A percentile compares a stretch with the other conserved stretches of the same genome.
These are phyloP conservation scores for Tieghemiomyces parasiticus DNA, from an alignment of 192 early-diverging fungal genomes.

Conservation along the genomic window DNA sequence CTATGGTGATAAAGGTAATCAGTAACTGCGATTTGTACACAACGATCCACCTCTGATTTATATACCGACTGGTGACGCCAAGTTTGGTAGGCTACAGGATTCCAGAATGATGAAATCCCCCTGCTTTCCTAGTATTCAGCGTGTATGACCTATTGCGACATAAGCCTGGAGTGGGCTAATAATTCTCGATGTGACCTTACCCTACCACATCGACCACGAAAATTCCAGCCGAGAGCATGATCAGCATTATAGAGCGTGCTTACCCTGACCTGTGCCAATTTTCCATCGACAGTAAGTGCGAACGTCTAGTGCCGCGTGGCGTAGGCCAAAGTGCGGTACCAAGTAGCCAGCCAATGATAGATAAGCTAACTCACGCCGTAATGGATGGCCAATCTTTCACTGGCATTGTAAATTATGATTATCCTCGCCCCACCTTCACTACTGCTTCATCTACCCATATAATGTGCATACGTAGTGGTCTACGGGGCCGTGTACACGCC, in stretches of 20 bases:
- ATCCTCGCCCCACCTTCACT: neutral
- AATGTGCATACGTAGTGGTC: neutral
- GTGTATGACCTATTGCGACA: neutral
- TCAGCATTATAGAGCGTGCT: too few species aligned
- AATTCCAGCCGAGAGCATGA: too few species aligned
- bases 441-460: neutral
- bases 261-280: too few species aligned
- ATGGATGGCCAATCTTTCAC: neutral
- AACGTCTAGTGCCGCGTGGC: too few species aligned
- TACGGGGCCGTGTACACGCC: neutral
- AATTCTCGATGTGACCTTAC: too few species aligned
- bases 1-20: neutral
- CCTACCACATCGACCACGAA: too few species aligned
- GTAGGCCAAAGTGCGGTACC: too few species aligned
- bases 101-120: neutral
- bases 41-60: neutral
- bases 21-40: too few species aligned
- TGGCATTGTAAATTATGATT: neutral
- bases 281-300: too few species aligned
- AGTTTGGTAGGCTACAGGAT: neutral
- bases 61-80: neutral
- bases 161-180: neutral
- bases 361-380: neutral
- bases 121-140: neutral
- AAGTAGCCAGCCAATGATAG: neutral